phyloP scores from a whole-genome alignment of 1,284 basidiomycete genomes.

The Puccinia polysora region DNA sequence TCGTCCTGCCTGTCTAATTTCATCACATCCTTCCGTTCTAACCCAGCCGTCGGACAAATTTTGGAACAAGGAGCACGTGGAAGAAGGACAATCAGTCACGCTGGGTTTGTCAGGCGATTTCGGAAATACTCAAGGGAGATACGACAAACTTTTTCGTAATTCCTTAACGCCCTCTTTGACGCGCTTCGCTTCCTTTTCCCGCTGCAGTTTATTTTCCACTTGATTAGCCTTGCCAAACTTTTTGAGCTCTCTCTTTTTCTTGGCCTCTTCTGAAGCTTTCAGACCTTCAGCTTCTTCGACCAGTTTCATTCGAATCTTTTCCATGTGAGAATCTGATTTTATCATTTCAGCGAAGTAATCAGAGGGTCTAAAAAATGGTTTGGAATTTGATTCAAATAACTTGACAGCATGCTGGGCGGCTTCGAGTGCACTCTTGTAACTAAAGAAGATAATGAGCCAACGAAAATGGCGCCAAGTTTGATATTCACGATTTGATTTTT shows the following conservation, averaged over 20 bases:
- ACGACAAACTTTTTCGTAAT: slow-evolving; percentile 37
- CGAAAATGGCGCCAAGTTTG: not conserved
- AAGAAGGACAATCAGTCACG: not conserved
- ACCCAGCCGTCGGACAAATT: not conserved
- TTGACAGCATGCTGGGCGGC: slow-evolving; percentile 69
- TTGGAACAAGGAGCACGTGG: not conserved
- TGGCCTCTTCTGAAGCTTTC: slow-evolving; percentile 38
- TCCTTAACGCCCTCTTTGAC: slow-evolving; percentile 42
- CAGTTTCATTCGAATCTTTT: slow-evolving; percentile 82
- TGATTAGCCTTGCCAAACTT: slow-evolving; percentile 44
- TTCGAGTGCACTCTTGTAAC: slow-evolving; percentile 92
- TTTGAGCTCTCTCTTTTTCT: slow-evolving; percentile 38
- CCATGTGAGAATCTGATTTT: slow-evolving; percentile 96
- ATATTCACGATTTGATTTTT: not conserved
- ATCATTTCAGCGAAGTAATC: slow-evolving; percentile 99
- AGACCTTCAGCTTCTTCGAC: slow-evolving; percentile 65
- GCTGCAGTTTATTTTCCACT: slow-evolving; percentile 34
- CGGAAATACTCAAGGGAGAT: not conserved
- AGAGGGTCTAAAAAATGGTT: slow-evolving; percentile 75
- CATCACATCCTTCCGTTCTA: slow-evolving; percentile 42
- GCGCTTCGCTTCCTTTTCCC: slow-evolving; percentile 37
- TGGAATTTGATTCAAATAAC: slow-evolving; percentile 65
- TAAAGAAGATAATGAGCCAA: slow-evolving; percentile 51
- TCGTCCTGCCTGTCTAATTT: slow-evolving; percentile 16
- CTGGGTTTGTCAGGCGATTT: not conserved